Base-by-base conservation (phyloP, 345 rosid species). In the Citrus australasica region DNA sequence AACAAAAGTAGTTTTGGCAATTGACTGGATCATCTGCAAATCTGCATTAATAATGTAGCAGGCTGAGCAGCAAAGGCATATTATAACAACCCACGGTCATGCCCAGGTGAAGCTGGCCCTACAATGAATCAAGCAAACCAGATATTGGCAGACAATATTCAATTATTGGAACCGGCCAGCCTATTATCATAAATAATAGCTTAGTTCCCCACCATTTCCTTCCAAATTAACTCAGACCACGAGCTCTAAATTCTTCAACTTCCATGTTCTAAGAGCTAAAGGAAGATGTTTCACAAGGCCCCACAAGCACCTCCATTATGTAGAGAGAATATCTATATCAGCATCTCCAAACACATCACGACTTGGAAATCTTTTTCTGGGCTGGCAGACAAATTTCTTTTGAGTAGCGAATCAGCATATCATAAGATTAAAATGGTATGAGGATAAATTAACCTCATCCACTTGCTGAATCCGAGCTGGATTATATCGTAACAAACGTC, bases 81-180 rank as follows among this genome's bases (percentile, higher is more conserved):
- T 27, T 5, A 4, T 60, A 61, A 35, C 72, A 66, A 59, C 73
- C 51, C 51, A 56, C 35, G 11, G 35, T 63, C 76, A 71, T 55
- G 79, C 42, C 69, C 85, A 79, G 79, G 80, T 79, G 64, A 75
- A 68, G 74, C 68, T 48, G 85, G 67, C 86, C 86, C 87, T 81
- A 88, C 87, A 75, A 78, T 59, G 80, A 83, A 59, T 17, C 51
- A 46, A 46, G 66, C 68, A 70, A 27, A 59, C 62, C 76, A 25
- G 25, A 78, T 82, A 83, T 84, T 86, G 89, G 90, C 90, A 83
- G 92, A 86, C 90, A 87, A 69, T 25, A 60, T 71, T 83, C 86
- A 83, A 82, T 89, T 80, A 86, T 86, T 83, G 73, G 79, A 79
- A 77, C 83, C 66, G 16, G 76, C 88, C 86, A 77, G 71, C 60